These are phyloP conservation scores for Musa schizocarpa DNA, from an alignment of 176 grass and related monocot genomes.

Conservation along the genomic window DNA sequence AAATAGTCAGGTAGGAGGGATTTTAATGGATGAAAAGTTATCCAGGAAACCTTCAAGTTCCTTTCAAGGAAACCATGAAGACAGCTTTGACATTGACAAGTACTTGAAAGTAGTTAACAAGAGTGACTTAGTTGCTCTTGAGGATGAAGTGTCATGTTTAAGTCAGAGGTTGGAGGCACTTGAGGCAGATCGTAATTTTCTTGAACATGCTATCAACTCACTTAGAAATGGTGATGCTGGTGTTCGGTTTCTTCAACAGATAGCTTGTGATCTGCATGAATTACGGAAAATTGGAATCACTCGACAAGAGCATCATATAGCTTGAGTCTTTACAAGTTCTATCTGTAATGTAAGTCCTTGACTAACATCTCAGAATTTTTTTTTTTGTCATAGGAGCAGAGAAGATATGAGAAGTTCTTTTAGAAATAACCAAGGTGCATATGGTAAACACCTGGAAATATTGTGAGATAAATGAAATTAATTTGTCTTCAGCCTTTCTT, in stretches of 20 bases:
- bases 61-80: background rate
- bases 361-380: background rate
- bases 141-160: slow-evolving; percentile 41
- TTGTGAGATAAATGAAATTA: too few relatives aligned
- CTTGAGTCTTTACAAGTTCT: background rate
- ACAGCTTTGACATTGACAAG: slow-evolving; percentile 20
- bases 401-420: background rate
- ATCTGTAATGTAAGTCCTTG: background rate
- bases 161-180: slow-evolving; percentile 44
- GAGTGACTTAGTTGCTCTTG: slow-evolving; percentile 28
- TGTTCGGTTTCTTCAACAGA: slow-evolving; percentile 46
- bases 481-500: background rate
- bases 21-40: background rate
- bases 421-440: too few relatives aligned
- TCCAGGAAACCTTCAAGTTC: background rate
- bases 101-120: background rate
- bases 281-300: slow-evolving; percentile 32
- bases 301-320: slow-evolving; percentile 13
- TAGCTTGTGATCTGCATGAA: slow-evolving; percentile 40
- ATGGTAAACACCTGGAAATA: too few relatives aligned
- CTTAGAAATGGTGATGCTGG: slow-evolving; percentile 48
- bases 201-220: slow-evolving; percentile 63
- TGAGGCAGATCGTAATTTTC: slow-evolving; percentile 49
- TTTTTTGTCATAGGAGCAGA: background rate
- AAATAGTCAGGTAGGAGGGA: background rate